A percentile compares a stretch with the other conserved stretches of the same genome.
phyloP scores from a whole-genome alignment of 2,329 filamentous ascomycete species.

The Cytospora leucostoma region DNA sequence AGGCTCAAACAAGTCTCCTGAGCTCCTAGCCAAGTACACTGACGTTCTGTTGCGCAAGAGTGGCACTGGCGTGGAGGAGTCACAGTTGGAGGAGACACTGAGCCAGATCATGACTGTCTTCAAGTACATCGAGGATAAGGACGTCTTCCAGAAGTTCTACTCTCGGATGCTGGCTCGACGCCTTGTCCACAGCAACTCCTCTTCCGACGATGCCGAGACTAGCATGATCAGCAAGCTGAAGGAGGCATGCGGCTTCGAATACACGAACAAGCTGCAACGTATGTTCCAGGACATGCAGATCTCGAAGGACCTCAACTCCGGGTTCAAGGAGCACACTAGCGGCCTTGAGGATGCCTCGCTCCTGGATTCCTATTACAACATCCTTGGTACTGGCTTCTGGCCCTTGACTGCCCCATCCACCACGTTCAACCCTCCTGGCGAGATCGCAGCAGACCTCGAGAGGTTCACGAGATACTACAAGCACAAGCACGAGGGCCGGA shows the following conservation, averaged over 20 bases:
- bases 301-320: conserved; percentile 91
- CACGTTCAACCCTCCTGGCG: conserved; percentile 81
- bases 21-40: conserved; percentile 92
- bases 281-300: conserved; percentile 99
- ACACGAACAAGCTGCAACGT: conserved; percentile 98
- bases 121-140: conserved; percentile 99
- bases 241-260: conserved; percentile 97
- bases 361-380: conserved; percentile 85
- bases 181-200: conserved; percentile 90
- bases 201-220: conserved; percentile 94
- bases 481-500: conserved; percentile 93
- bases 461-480: conserved; percentile 91
- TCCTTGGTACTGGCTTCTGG: conserved; percentile 97
- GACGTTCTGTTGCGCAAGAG: conserved; percentile 92
- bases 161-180: conserved; percentile 94
- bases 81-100: conserved; percentile 85
- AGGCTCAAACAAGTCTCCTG: conserved; percentile 90
- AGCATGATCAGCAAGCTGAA: conserved; percentile 99
- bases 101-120: conserved; percentile 98
- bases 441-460: conserved; percentile 85
- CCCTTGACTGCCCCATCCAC: conserved; percentile 85
- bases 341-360: conserved; percentile 68
- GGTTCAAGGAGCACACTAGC: conserved; percentile 77
- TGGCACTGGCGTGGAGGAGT: conserved; percentile 88
- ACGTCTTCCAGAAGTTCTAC: conserved; percentile 99